A percentile compares a stretch with the other conserved stretches of the same genome.
Evolutionary conservation across 2,329 filamentous ascomycete species (phyloP).

Genomic region (Pseudocercospora ulei): DNA sequence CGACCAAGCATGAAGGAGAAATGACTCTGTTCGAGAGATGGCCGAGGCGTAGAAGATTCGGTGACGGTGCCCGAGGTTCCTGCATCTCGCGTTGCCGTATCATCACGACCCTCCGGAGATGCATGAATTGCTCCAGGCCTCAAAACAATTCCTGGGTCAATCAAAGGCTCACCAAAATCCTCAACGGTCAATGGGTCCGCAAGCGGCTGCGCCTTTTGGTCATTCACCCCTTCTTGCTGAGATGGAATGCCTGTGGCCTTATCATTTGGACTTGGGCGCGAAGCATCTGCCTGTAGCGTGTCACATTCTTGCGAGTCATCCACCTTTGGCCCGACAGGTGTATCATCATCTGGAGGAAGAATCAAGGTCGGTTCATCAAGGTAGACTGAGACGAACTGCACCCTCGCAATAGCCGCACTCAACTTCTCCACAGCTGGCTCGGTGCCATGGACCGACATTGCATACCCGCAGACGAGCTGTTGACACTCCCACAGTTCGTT

Average conservation of each 20-base stretch:
- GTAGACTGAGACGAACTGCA: slow-evolving; percentile 46
- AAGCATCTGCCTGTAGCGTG: neutral
- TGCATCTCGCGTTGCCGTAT: no score
- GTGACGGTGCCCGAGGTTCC: neutral
- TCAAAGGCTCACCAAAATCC: slow-evolving; percentile 12
- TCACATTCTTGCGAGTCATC: neutral
- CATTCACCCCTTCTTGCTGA: neutral
- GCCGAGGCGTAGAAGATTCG: slow-evolving; percentile 12
- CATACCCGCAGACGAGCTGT: slow-evolving; percentile 37
- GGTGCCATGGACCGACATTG: slow-evolving; percentile 23
- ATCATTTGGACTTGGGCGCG: neutral
- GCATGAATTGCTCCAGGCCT: no score
- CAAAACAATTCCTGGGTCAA: no score
- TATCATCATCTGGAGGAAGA: slow-evolving; percentile 35
- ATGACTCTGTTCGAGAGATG: slow-evolving; percentile 21
- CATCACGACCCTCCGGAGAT: no score
- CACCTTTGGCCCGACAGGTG: no score
- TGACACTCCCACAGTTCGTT: slow-evolving; percentile 54
- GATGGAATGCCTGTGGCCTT: no score
- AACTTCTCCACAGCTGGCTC: slow-evolving; percentile 37
- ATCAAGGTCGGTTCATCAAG: slow-evolving; percentile 41
- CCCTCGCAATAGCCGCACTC: slow-evolving; percentile 43
- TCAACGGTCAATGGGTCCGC: slow-evolving; percentile 19
- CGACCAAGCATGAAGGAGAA: slow-evolving; percentile 25
- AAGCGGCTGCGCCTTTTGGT: neutral